phyloP scores from a whole-genome alignment of 352 stramenopile genomes.

The Globisporangium canariense region DNA sequence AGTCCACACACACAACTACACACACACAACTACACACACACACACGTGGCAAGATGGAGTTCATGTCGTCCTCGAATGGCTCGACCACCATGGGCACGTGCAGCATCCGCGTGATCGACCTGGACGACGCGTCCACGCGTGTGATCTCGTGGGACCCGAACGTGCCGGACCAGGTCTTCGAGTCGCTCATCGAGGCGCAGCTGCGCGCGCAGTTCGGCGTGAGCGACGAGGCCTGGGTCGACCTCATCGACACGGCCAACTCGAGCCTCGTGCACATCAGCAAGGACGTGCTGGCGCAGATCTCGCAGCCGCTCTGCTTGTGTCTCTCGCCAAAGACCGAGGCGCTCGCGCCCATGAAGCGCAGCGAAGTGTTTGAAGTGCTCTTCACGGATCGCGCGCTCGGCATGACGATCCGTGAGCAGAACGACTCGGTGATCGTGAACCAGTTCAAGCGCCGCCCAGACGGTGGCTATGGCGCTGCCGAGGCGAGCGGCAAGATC shows the following conservation, averaged over 20 bases:
- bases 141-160: conserved; percentile 76
- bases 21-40: not conserved
- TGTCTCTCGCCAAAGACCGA: conserved; percentile 84
- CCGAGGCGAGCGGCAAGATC: conserved; percentile 56
- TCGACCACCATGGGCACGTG: conserved; percentile 18
- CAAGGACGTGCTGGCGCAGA: conserved; percentile 60
- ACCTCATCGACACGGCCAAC: conserved; percentile 81
- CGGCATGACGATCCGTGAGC: conserved; percentile 82
- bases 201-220: conserved; percentile 73
- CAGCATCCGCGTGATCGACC: conserved; percentile 80
- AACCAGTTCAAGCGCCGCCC: conserved; percentile 77
- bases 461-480: conserved; percentile 47
- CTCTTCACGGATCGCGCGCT: conserved; percentile 64
- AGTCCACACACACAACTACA: not conserved
- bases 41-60: not conserved
- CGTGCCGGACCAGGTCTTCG: conserved; percentile 80
- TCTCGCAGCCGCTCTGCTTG: conserved; percentile 63
- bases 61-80: not conserved
- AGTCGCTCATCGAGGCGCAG: conserved; percentile 73
- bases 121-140: conserved; percentile 77
- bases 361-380: conserved; percentile 75
- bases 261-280: conserved; percentile 81
- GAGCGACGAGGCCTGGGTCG: conserved; percentile 82
- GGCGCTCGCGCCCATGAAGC: conserved; percentile 77
- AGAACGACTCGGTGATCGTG: conserved; percentile 82